Conservation (phyloP, 768 basidiomycete genomes). For the Phanerodontia chrysosporium region DNA sequence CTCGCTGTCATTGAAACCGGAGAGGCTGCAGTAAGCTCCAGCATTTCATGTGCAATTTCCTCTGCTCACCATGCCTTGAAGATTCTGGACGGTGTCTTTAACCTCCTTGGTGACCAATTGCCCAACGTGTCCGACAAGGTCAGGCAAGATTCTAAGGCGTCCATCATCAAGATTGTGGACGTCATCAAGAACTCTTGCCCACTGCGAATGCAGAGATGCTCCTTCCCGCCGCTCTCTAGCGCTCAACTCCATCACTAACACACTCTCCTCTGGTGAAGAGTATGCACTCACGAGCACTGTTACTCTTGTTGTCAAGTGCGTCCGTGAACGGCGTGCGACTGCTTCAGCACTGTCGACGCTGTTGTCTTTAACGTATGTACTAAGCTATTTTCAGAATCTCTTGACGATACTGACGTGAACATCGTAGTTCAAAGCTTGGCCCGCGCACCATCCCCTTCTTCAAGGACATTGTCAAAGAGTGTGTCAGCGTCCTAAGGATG, state of each 20-base stretch:
- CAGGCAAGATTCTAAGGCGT: conserved; percentile 47
- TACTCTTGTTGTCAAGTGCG: conserved; percentile 50
- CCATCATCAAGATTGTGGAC: conserved; percentile 49
- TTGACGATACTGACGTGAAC: too few relatives aligned
- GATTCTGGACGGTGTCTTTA: conserved; percentile 64
- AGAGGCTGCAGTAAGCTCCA: conserved; percentile 53
- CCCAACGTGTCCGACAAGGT: conserved; percentile 51
- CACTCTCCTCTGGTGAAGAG: conserved; percentile 66
- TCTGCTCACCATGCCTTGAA: too few relatives aligned
- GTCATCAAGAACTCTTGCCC: conserved; percentile 47
- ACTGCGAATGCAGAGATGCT: conserved; percentile 36
- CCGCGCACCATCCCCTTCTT: conserved; percentile 88
- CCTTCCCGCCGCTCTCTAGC: conserved; percentile 53
- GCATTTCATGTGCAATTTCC: too few relatives aligned
- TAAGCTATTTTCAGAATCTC: background rate
- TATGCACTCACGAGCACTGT: conserved; percentile 52
- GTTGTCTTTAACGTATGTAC: conserved; percentile 56
- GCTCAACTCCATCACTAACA: conserved; percentile 53
- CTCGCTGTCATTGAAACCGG: conserved; percentile 45
- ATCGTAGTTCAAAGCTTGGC: conserved; percentile 73
- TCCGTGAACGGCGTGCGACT: conserved; percentile 36
- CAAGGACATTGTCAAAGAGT: conserved; percentile 61
- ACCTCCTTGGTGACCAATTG: conserved; percentile 64
- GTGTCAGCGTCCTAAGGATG: conserved; percentile 41
- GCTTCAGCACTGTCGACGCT: conserved; percentile 50